A percentile compares a stretch with the other conserved stretches of the same genome.
phyloP scores from a whole-genome alignment of 192 early-diverging fungal genomes.

The Umbelopsis sp. region DNA sequence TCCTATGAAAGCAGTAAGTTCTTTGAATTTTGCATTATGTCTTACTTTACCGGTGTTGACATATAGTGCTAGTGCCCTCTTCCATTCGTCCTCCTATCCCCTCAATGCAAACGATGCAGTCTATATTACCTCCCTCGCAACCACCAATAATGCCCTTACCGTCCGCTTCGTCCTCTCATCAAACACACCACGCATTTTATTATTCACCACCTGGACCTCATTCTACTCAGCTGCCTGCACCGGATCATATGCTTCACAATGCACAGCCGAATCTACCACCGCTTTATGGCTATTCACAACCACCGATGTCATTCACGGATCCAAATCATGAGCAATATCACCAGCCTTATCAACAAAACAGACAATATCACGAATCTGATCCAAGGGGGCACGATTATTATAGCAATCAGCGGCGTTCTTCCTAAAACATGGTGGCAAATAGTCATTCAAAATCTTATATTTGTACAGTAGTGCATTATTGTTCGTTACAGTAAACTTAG shows the following conservation, averaged over 20 bases:
- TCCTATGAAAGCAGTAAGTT: constrained; percentile 11
- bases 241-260: constrained; percentile 13
- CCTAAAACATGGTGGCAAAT: neutral
- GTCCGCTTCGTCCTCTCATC: neutral
- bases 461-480: constrained; percentile 23
- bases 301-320: neutral
- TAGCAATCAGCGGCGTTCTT: neutral
- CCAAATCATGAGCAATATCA: constrained; percentile 1
- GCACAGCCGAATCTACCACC: constrained; percentile 5
- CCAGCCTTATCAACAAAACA: neutral
- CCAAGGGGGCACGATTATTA: neutral
- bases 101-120: constrained; percentile 4
- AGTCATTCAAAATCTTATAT: neutral
- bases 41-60: neutral
- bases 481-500: neutral
- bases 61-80: neutral
- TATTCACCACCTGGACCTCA: neutral
- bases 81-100: constrained; percentile 1
- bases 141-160: constrained; percentile 7
- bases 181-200: constrained; percentile 5
- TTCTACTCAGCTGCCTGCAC: constrained; percentile 1
- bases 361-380: neutral
- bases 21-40: neutral
- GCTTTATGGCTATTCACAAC: neutral
- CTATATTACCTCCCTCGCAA: neutral